phyloP scores from a whole-genome alignment of 2,329 filamentous ascomycete species.

The Lecanicillium sp. region DNA sequence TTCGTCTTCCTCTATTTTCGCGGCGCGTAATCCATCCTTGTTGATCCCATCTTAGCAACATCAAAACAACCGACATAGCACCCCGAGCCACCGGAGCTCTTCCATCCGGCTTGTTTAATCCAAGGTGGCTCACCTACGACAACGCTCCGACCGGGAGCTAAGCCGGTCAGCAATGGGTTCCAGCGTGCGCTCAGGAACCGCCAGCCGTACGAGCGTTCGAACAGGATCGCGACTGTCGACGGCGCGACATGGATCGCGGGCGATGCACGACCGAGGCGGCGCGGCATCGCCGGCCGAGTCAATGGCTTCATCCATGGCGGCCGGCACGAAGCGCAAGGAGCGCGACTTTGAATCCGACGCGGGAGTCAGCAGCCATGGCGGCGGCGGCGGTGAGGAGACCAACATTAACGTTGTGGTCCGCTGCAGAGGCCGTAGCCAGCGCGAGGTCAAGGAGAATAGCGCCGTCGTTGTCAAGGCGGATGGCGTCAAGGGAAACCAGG shows the following conservation, averaged over 20 bases:
- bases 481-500: slow-evolving; percentile 74
- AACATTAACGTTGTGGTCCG: slow-evolving; percentile 98
- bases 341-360: slow-evolving; percentile 66
- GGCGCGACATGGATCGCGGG: slow-evolving; percentile 15
- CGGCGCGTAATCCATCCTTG: too few species aligned
- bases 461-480: slow-evolving; percentile 84
- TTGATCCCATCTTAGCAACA: neutral
- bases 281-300: slow-evolving; percentile 65
- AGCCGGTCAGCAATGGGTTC: slow-evolving; percentile 25
- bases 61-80: neutral
- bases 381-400: slow-evolving; percentile 64
- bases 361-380: slow-evolving; percentile 11
- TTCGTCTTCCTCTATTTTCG: neutral
- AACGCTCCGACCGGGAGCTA: slow-evolving; percentile 29
- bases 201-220: slow-evolving; percentile 18
- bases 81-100: too few species aligned
- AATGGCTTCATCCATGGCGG: slow-evolving; percentile 47
- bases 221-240: slow-evolving; percentile 15
- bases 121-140: slow-evolving; percentile 26
- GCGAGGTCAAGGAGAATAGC: slow-evolving; percentile 90
- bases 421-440: slow-evolving; percentile 84
- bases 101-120: slow-evolving; percentile 8
- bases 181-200: slow-evolving; percentile 17
- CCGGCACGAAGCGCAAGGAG: slow-evolving; percentile 74
- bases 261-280: slow-evolving; percentile 19